Base-by-base conservation (phyloP, 352 stramenopile species). In the Phytophthora melonis region DNA sequence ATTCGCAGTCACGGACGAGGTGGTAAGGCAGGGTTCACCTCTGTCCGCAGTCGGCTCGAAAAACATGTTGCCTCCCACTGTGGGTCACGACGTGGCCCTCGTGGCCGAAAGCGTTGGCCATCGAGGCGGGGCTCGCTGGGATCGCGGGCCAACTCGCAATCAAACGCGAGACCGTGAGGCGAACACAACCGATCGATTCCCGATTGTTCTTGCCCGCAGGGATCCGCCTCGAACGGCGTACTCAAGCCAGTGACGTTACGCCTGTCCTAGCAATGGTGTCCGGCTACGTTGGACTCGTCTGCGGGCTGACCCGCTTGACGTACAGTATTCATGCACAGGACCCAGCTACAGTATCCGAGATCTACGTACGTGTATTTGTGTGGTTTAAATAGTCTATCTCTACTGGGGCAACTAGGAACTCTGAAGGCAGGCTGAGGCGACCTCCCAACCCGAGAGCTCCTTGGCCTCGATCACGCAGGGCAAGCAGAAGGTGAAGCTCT, bases 381-480 rank as follows among this genome's bases (percentile, higher is more conserved):
- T 16, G 57, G 25, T 16, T 61, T 61, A 68, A 68, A 63, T 63
- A 68, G 43, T 13, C 62, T 72, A 68, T 21, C 52, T n/a, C 63
- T 72, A 72, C 25, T 5, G 43, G 43, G 43, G 5, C 43, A 21
- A 50, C 43, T 60, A 63, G 18, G 11, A 54, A 18, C 32, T 73
- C 4, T 55, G 66, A 14, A 86, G 71, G 18, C 58, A 73, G 19
- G 78, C 78, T 0, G 68, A 75, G 11, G 80, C 80, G 13, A 87
- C 78, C 21, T 89, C 74, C 72, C 80, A 83, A 16, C 78, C 75
- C 19, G 77, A 80, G 9, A 82, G n/a, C 9, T 74, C 63, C 14
- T 72, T 75, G n/a, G 82, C 73, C 27, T 86, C 82, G 14, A 89
- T 72, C 16, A 90, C 72, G 66, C 84, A 92, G n/a, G 62, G 64